Conservation (phyloP, 2,329 filamentous ascomycete species). For the Phialophora macrospora region DNA sequence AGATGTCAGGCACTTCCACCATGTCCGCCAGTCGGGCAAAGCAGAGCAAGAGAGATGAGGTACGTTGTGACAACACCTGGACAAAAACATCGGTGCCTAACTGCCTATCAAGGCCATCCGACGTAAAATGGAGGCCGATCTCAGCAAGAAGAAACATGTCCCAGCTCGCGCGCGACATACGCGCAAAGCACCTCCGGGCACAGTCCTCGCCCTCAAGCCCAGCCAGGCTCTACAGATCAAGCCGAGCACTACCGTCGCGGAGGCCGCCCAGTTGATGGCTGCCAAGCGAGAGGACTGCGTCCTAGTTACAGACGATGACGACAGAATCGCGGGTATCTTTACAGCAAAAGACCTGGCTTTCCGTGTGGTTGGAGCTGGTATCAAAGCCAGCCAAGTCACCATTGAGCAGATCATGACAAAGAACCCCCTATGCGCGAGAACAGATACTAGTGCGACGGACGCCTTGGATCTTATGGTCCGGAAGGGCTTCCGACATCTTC, state of each 20-base stretch:
- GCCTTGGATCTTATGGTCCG: slow-evolving; percentile 97
- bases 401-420: slow-evolving; percentile 99
- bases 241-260: slow-evolving; percentile 87
- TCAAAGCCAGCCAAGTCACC: slow-evolving; percentile 86
- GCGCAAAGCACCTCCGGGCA: slow-evolving; percentile 93
- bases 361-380: slow-evolving; percentile 87
- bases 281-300: slow-evolving; percentile 98
- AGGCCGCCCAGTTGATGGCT: slow-evolving; percentile 97
- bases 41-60: slow-evolving; percentile 98
- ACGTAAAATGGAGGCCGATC: slow-evolving; percentile 92
- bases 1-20: slow-evolving; percentile 64
- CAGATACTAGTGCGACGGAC: slow-evolving; percentile 97
- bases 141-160: slow-evolving; percentile 94
- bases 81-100: slow-evolving; percentile 5
- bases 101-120: slow-evolving; percentile 75
- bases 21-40: slow-evolving; percentile 94
- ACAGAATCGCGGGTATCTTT: slow-evolving; percentile 97
- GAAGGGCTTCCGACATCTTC: slow-evolving; percentile 95
- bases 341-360: slow-evolving; percentile 98
- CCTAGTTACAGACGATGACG: slow-evolving; percentile 95
- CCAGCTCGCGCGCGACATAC: slow-evolving; percentile 78
- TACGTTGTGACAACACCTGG: slow-evolving; percentile 54
- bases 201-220: slow-evolving; percentile 91
- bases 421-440: slow-evolving; percentile 95
- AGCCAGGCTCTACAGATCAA: slow-evolving; percentile 98